Evolutionary conservation across 768 basidiomycete genomes (phyloP).

Genomic region (Lactarius evosmus): DNA sequence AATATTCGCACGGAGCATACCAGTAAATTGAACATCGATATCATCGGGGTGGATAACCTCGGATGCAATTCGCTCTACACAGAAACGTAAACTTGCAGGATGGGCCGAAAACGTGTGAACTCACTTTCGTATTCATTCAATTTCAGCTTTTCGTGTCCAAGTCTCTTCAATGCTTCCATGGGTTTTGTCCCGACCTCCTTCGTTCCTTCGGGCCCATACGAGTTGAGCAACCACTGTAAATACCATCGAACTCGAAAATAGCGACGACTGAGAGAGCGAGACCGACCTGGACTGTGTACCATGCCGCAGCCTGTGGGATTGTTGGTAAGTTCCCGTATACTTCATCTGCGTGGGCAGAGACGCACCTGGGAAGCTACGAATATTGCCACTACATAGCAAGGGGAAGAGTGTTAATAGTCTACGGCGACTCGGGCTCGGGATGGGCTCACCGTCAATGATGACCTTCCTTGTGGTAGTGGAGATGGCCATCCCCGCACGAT

Average conservation of each 20-base stretch:
- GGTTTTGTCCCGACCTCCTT: conserved; percentile 68
- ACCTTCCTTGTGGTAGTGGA: conserved; percentile 30
- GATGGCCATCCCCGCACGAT: conserved; percentile 26
- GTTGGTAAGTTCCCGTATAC: not conserved
- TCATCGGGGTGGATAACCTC: conserved; percentile 94
- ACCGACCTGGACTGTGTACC: conserved; percentile 70
- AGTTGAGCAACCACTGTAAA: conserved; percentile 63
- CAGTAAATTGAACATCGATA: conserved; percentile 70
- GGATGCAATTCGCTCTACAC: conserved; percentile 75
- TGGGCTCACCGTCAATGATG: conserved; percentile 32
- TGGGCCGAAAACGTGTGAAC: conserved; percentile 30
- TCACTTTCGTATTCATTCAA: conserved; percentile 90
- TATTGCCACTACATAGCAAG: conserved; percentile 38
- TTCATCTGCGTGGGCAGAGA: not conserved
- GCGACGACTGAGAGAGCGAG: not conserved
- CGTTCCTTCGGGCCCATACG: conserved; percentile 46
- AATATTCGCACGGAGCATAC: conserved; percentile 39
- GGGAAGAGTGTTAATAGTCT: not conserved
- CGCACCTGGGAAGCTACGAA: conserved; percentile 52
- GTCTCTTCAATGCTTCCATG: conserved; percentile 61
- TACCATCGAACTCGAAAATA: conserved; percentile 5
- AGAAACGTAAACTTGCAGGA: conserved; percentile 13
- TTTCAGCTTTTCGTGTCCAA: conserved; percentile 69
- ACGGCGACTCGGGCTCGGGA: conserved; percentile 8
- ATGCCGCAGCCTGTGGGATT: conserved; percentile 62